Percentiles rank a stretch among this genome's conserved stretches.
Evolutionary conservation across 1,139 yeast species (phyloP).

Genomic region (Nakaseomyces kungkrabaensis): DNA sequence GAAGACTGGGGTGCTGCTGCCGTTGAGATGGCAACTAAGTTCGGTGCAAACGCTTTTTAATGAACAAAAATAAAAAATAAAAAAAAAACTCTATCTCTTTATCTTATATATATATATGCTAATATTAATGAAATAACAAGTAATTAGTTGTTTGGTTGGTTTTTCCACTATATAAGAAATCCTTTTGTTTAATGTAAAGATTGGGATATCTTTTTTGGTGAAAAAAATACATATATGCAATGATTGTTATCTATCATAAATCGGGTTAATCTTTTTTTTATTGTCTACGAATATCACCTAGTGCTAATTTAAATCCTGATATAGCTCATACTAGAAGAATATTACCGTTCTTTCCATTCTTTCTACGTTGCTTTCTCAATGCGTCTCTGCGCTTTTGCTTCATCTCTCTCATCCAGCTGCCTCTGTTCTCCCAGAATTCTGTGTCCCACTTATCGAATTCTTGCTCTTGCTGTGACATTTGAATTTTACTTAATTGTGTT

Average conservation of each 20-base stretch:
- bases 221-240: no score
- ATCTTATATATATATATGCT: neutral
- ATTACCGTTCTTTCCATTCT: slow-evolving; percentile 21
- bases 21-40: slow-evolving; percentile 81
- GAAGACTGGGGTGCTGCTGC: slow-evolving; percentile 99
- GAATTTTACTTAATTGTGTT: slow-evolving; percentile 59
- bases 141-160: no score
- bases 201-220: no score
- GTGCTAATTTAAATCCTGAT: no score
- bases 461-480: slow-evolving; percentile 31
- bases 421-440: slow-evolving; percentile 78
- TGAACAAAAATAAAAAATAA: neutral
- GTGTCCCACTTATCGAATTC: slow-evolving; percentile 52
- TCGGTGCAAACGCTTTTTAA: slow-evolving; percentile 18
- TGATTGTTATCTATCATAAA: no score
- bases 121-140: no score
- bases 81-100: neutral
- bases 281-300: no score
- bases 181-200: no score
- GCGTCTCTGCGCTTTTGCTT: slow-evolving; percentile 70
- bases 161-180: no score
- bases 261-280: no score
- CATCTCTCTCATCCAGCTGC: slow-evolving; percentile 68
- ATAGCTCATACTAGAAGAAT: slow-evolving; percentile 3
- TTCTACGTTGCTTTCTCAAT: slow-evolving; percentile 47